Evolutionary conservation across 176 grass and related monocot genomes (phyloP).

Genomic region (Ensete ventricosum): DNA sequence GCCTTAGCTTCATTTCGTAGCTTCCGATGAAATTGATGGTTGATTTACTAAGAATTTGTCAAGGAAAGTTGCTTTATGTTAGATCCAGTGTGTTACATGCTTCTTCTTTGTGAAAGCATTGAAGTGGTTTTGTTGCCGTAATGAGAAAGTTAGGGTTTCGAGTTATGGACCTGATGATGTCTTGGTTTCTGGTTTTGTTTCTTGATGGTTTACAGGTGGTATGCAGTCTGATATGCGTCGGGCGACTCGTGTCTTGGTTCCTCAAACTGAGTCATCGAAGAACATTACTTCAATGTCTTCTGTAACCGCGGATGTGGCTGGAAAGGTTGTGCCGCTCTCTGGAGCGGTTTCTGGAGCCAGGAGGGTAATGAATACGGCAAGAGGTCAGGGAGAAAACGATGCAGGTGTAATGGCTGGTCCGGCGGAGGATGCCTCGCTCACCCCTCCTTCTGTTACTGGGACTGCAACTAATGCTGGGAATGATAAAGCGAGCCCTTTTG

Average conservation of each 20-base stretch:
- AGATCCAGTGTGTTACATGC: neutral
- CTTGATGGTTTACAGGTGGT: slow-evolving; percentile 7
- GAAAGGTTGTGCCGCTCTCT: neutral
- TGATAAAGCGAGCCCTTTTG: slow-evolving; percentile 20
- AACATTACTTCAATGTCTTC: slow-evolving; percentile 5
- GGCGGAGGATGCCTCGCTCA: slow-evolving; percentile 29
- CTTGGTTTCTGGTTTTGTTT: neutral
- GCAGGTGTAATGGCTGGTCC: slow-evolving; percentile 2
- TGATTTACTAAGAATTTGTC: neutral
- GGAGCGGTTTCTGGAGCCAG: neutral
- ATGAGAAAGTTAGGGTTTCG: neutral
- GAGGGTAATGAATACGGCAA: neutral
- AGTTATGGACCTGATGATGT: neutral
- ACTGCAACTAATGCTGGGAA: slow-evolving; percentile 18
- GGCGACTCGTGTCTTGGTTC: slow-evolving; percentile 17
- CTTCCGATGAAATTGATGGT: neutral
- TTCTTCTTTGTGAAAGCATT: neutral
- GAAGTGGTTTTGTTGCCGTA: neutral
- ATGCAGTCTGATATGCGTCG: slow-evolving; percentile 8
- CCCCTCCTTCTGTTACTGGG: slow-evolving; percentile 28
- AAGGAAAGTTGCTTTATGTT: neutral
- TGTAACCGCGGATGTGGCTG: neutral
- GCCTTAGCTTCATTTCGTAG: slow-evolving; percentile 2
- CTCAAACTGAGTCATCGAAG: slow-evolving; percentile 10
- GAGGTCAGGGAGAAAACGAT: slow-evolving; percentile 11